phyloP scores from a whole-genome alignment of 2,329 filamentous ascomycete genomes.

The Elsinoe arachidis region DNA sequence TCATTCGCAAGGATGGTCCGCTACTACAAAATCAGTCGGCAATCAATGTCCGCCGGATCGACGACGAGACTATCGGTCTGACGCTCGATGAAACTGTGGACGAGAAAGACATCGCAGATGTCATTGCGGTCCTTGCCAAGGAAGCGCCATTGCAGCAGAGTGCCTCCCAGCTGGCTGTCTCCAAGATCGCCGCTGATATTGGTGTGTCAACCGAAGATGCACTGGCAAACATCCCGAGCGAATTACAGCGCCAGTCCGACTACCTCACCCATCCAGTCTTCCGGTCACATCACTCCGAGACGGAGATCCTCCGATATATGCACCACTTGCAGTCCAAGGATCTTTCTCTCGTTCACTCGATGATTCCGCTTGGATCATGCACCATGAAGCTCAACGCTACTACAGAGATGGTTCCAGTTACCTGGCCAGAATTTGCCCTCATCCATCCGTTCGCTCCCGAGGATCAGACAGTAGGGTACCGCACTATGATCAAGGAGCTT shows the following conservation, averaged over 20 bases:
- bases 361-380: constrained; percentile 95
- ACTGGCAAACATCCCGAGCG: constrained; percentile 41
- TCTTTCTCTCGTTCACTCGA: constrained; percentile 85
- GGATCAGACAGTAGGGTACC: constrained; percentile 59
- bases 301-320: constrained; percentile 88
- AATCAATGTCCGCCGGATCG: constrained; percentile 57
- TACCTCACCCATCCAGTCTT: constrained; percentile 89
- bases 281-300: constrained; percentile 91
- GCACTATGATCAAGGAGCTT: constrained; percentile 61
- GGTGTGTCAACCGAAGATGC: constrained; percentile 28
- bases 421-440: constrained; percentile 64
- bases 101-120: constrained; percentile 46
- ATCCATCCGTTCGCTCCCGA: constrained; percentile 72
- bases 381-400: constrained; percentile 98
- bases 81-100: constrained; percentile 70
- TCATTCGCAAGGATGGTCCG: constrained; percentile 40
- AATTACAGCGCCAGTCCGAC: constrained; percentile 59
- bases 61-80: constrained; percentile 56
- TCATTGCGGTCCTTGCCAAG: constrained; percentile 35
- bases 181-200: constrained; percentile 27
- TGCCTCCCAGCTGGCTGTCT: constrained; percentile 25
- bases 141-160: constrained; percentile 14
- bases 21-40: constrained; percentile 37
- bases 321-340: constrained; percentile 90
- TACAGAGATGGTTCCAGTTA: constrained; percentile 83